Percentiles rank a stretch among this genome's conserved stretches.
phyloP scores from a whole-genome alignment of 257 asterid species.

The Solanum piurae region DNA sequence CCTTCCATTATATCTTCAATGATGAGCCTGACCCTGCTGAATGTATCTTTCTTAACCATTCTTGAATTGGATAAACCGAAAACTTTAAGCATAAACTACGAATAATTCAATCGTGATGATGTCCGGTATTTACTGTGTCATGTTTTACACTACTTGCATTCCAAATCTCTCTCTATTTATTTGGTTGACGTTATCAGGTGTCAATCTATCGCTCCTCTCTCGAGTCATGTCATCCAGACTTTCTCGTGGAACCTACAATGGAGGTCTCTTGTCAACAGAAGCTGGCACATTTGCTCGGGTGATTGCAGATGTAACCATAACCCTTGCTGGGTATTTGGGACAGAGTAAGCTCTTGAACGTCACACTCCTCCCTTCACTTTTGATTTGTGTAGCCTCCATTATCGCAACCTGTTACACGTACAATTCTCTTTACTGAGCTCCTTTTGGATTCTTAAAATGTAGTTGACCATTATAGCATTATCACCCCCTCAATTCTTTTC shows the following conservation, averaged over 20 bases:
- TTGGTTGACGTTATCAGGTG: constrained; percentile 31
- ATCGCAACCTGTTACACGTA: constrained; percentile 82
- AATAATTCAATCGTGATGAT: neutral
- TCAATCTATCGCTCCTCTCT: constrained; percentile 80
- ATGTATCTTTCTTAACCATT: neutral
- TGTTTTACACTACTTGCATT: neutral
- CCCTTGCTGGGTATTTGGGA: constrained; percentile 75
- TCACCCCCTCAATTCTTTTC: constrained; percentile 10
- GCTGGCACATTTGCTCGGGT: constrained; percentile 92
- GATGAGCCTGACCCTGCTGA: neutral
- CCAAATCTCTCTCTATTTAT: neutral
- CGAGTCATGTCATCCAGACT: constrained; percentile 96
- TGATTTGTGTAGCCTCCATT: constrained; percentile 64
- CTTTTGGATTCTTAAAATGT: neutral
- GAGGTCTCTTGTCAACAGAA: constrained; percentile 86
- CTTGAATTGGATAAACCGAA: neutral
- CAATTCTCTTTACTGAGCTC: constrained; percentile 55
- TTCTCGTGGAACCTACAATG: constrained; percentile 89
- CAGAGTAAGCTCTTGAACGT: constrained; percentile 51
- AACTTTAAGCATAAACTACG: neutral
- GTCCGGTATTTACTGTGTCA: neutral
- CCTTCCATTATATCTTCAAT: neutral
- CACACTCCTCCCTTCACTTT: constrained; percentile 75
- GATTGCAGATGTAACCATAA: constrained; percentile 82
- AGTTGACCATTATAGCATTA: neutral